These are phyloP conservation scores for Ustilago cynodontis DNA, from an alignment of 1,284 basidiomycete species.

Conservation along the genomic window DNA sequence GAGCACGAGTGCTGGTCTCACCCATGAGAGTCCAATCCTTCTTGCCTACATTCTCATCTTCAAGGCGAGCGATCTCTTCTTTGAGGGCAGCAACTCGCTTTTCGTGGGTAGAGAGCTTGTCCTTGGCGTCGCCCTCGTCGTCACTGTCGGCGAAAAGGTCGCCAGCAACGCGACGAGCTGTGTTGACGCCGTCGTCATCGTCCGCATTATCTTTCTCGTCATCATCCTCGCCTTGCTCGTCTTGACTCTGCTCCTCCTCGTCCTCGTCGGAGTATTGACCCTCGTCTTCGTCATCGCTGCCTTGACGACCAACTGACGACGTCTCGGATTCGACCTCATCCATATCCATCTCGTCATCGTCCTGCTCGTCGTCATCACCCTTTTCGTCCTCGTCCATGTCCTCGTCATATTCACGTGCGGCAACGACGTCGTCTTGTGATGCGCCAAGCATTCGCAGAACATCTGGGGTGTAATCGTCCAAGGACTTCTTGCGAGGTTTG, in stretches of 20 bases:
- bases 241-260: conserved; percentile 57
- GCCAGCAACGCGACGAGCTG: conserved; percentile 73
- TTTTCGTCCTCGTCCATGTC: conserved; percentile 31
- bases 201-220: conserved; percentile 66
- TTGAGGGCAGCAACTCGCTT: conserved; percentile 73
- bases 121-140: conserved; percentile 67
- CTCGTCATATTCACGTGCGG: conserved; percentile 31
- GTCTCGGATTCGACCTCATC: conserved; percentile 55
- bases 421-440: conserved; percentile 25
- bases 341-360: conserved; percentile 70
- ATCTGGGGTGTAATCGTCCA: conserved; percentile 44
- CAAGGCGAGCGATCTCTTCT: conserved; percentile 74
- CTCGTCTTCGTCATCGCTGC: conserved; percentile 57
- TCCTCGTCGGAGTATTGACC: conserved; percentile 47
- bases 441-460: conserved; percentile 41
- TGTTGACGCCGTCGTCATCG: conserved; percentile 64
- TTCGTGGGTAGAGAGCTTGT: conserved; percentile 73
- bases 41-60: conserved; percentile 74
- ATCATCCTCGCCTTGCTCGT: conserved; percentile 50
- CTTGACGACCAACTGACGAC: conserved; percentile 34
- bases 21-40: conserved; percentile 94
- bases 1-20: conserved; percentile 83
- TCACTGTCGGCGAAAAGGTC: conserved; percentile 74
- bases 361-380: conserved; percentile 33
- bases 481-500: conserved; percentile 53